These are phyloP conservation scores for Ajuga reptans DNA, from an alignment of 305 asterid genomes.

Conservation along the genomic window DNA sequence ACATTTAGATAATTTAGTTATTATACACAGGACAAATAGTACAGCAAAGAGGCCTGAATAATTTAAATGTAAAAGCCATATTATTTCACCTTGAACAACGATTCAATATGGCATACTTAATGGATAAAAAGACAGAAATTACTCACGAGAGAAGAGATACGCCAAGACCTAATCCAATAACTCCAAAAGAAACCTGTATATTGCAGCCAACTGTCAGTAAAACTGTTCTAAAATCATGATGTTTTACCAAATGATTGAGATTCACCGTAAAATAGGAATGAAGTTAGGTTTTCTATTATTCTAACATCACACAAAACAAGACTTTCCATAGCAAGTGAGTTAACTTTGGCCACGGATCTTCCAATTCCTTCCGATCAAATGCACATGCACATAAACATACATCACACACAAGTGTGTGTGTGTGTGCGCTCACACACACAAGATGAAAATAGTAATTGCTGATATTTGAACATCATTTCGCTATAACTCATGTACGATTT, in stretches of 20 bases:
- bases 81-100: neutral
- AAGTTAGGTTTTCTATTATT: neutral
- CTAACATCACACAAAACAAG: neutral
- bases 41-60: neutral
- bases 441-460: too few species aligned
- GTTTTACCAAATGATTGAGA: neutral
- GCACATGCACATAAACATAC: neutral
- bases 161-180: conserved; percentile 77
- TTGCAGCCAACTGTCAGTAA: neutral
- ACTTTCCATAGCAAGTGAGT: neutral
- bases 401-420: neutral
- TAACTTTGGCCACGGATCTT: neutral
- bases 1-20: neutral
- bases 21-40: neutral
- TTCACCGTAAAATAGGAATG: neutral
- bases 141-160: conserved; percentile 85
- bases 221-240: neutral
- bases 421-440: too few species aligned
- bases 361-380: neutral
- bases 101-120: neutral
- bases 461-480: too few species aligned
- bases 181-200: conserved; percentile 85
- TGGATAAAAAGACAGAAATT: conserved; percentile 13
- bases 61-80: neutral
- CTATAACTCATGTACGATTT: too few species aligned